phyloP scores from a whole-genome alignment of 2,329 filamentous ascomycete species.

The Fusarium cicatricum region DNA sequence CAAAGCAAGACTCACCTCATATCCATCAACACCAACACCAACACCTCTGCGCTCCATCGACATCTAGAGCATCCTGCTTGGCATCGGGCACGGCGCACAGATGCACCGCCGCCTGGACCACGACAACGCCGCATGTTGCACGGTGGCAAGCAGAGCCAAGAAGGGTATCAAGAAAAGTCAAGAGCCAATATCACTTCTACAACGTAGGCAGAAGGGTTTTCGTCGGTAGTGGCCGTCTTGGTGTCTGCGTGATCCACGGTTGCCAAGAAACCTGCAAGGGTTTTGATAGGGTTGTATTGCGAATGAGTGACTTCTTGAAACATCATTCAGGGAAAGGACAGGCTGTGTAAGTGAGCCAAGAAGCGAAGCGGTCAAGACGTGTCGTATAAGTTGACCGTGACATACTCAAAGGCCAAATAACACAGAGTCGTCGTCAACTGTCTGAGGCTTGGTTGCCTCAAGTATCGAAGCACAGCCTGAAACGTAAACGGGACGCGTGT shows the following conservation, averaged over 20 bases:
- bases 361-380: not conserved
- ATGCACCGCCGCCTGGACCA: not conserved
- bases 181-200: slow-evolving; percentile 19
- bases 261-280: slow-evolving; percentile 8
- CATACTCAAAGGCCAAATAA: not conserved
- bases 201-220: slow-evolving; percentile 11
- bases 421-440: slow-evolving; percentile 19
- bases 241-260: slow-evolving; percentile 20
- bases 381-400: not conserved
- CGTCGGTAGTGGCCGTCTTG: slow-evolving; percentile 30
- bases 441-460: slow-evolving; percentile 14
- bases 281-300: slow-evolving; percentile 12
- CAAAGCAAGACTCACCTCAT: not conserved
- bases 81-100: slow-evolving; percentile 3
- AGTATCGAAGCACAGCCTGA: not conserved
- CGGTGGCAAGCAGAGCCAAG: slow-evolving; percentile 7
- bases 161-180: slow-evolving; percentile 6
- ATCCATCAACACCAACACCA: not conserved
- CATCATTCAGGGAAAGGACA: slow-evolving; percentile 3
- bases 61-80: not conserved
- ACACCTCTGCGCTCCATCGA: not conserved
- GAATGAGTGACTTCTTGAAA: slow-evolving; percentile 8
- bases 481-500: slow-evolving; percentile 1
- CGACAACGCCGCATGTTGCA: not conserved
- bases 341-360: not conserved